Base-by-base conservation (phyloP, 306 rosid genomes). In the Dicorynia guianensis region DNA sequence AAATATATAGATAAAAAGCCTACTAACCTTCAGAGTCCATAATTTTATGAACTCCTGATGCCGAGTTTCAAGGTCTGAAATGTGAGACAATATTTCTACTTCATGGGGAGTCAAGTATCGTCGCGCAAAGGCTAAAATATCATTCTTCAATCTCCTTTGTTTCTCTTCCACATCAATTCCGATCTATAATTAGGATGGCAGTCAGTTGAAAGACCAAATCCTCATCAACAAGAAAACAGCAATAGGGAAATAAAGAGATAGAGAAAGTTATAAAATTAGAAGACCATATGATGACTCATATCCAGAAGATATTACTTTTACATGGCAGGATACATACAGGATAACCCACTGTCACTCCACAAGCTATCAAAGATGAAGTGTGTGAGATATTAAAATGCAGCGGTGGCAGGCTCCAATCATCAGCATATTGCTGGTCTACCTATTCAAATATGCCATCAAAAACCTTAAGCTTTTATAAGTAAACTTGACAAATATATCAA, bases 351-450 rank as follows among this genome's bases (percentile, higher is more conserved):
- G 97, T 81, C 68, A 95, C 91, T 78, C 98, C 98, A 80, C 97
- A 92, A 67, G 93, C 98, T 72, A 95, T 87, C 87, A 92, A 74
- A 50, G 95, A 88, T 69, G 96, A 85, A 72, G 96, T 89, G 80
- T 92, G 97, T 5, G 98, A 90, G 76, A 92, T 83, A 85, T 95
- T 95, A 88, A 95, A 95, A 74, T 90, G 98, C 87, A 95, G 85
- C 2, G 88, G 89, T 30, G 95, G 93, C 71, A 81, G 87, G 49
- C 78, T 76, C 89, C 82, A 75, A 72, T 87, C 86, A 69, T 83
- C 83, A 55, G 69, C 79, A 71, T 57, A 80, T 75, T 85, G 84
- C 93, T 90, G 80, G 30, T 86, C 92, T 62, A 95, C 86, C 98
- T 87, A 72, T 80, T 78, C 73, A 77, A 67, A 67, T 33, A 72